Evolutionary conservation across 352 stramenopile genomes (phyloP), one percentile per base, ranked within the genome.

Genomic region (Globisporangium abappressorium): DNA sequence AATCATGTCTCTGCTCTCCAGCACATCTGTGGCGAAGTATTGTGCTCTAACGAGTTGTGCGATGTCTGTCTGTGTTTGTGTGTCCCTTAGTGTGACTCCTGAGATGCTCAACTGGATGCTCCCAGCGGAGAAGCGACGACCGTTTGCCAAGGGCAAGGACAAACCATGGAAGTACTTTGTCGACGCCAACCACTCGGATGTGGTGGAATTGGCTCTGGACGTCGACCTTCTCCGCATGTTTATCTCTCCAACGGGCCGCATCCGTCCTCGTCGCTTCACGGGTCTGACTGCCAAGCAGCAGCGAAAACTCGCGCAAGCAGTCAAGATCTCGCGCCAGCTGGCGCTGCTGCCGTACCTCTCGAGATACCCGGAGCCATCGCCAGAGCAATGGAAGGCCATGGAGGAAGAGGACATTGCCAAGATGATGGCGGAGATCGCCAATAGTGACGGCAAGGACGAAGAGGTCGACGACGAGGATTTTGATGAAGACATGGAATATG

Each of bases 51-150:
- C 54, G 3, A 22, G 22, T 12, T 24, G 22, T 56, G 8, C 3
- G 8, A 9, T 58, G 34, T 62, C 28, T 34, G 4, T n/a, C 49
- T 51, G 2, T 30, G 15, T 43, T 57, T 24, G 14, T 22, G 1
- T 22, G 11, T 57, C 9, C 2, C 1, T 20, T 18, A 82, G 76
- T 22, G 71, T 82, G 30, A 62, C 77, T 15, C 85, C 85, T 0
- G 85, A 92, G 65, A 92, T 92, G 84, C 80, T 92, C 51, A 94
- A 94, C 73, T 94, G 85, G 85, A 94, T 94, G 85, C 69, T 84
- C 28, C 85, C 85, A 24, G 68, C 70, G 0, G 77, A 89, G 57
- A 81, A 92, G 75, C 79, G 81, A 71, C 75, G 81, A 75, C 77
- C 82, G 22, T 80, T 90, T 28, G 65, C 54, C 30, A 85, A 82